These are phyloP conservation scores for Diaporthe aspalathi DNA, from an alignment of 2,329 filamentous ascomycete genomes.

Conservation along the genomic window DNA sequence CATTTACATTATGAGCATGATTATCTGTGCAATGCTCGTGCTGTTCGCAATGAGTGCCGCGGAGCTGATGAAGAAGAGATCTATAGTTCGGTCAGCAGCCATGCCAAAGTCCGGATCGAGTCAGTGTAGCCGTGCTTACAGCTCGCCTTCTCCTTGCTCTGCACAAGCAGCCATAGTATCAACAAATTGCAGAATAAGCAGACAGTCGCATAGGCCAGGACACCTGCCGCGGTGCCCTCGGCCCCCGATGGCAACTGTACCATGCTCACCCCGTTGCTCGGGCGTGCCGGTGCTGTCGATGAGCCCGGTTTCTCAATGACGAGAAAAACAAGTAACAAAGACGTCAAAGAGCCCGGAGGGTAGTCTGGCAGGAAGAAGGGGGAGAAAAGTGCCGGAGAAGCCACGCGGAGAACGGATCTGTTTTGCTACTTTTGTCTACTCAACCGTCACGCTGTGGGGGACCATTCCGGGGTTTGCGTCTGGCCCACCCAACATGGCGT, in stretches of 20 bases:
- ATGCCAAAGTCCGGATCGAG: not conserved
- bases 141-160: constrained; percentile 36
- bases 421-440: constrained; percentile 19
- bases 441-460: constrained; percentile 4
- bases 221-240: constrained; percentile 28
- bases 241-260: constrained; percentile 35
- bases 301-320: constrained; percentile 12
- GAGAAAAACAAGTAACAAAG: not conserved
- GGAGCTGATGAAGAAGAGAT: constrained; percentile 27
- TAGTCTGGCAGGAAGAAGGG: not conserved
- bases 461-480: not conserved
- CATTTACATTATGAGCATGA: constrained; percentile 29
- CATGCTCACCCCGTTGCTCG: constrained; percentile 22
- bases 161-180: constrained; percentile 38
- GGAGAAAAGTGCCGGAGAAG: not conserved
- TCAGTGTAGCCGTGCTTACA: constrained; percentile 30
- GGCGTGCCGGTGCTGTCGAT: constrained; percentile 3
- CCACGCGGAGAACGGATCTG: constrained; percentile 22
- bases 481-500: not conserved
- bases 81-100: constrained; percentile 9
- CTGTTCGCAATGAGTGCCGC: constrained; percentile 30
- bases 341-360: not conserved
- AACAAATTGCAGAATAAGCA: constrained; percentile 31
- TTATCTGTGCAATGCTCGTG: constrained; percentile 34
- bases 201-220: constrained; percentile 18